These are phyloP conservation scores for Solanum ossicruentum DNA, from an alignment of 257 asterid species.

Conservation along the genomic window DNA sequence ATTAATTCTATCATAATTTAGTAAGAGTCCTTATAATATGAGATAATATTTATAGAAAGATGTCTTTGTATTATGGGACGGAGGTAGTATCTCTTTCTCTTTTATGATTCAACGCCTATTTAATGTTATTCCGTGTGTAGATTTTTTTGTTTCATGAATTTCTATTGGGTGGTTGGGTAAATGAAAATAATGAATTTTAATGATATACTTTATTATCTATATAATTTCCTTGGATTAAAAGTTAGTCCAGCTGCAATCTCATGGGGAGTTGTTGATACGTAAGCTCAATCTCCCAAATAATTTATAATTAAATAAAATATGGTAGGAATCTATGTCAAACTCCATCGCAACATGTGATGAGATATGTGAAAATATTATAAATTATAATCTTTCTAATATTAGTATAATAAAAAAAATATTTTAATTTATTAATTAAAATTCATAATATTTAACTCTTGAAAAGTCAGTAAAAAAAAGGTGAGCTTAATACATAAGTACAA, in stretches of 20 bases:
- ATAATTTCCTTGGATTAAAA: background rate
- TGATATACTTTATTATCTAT: background rate
- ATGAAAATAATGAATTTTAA: background rate
- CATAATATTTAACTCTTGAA: too few relatives aligned
- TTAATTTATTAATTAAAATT: too few relatives aligned
- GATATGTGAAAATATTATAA: background rate
- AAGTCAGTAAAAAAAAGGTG: too few relatives aligned
- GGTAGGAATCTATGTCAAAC: background rate
- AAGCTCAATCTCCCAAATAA: background rate
- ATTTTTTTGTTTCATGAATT: background rate
- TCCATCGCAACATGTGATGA: background rate
- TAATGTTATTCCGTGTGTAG: background rate
- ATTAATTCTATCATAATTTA: too few relatives aligned
- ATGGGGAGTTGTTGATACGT: background rate
- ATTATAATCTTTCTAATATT: too few relatives aligned
- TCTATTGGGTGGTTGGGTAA: background rate
- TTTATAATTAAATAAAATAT: background rate
- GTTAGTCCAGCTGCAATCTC: too few relatives aligned
- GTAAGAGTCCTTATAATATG: too few relatives aligned
- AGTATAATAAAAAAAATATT: too few relatives aligned
- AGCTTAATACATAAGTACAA: background rate
- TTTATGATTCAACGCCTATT: background rate
- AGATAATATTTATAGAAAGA: too few relatives aligned
- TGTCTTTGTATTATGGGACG: too few relatives aligned
- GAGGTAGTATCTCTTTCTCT: background rate